Evolutionary conservation across 768 basidiomycete species (phyloP).

Genomic region (Tulasnella sp.): DNA sequence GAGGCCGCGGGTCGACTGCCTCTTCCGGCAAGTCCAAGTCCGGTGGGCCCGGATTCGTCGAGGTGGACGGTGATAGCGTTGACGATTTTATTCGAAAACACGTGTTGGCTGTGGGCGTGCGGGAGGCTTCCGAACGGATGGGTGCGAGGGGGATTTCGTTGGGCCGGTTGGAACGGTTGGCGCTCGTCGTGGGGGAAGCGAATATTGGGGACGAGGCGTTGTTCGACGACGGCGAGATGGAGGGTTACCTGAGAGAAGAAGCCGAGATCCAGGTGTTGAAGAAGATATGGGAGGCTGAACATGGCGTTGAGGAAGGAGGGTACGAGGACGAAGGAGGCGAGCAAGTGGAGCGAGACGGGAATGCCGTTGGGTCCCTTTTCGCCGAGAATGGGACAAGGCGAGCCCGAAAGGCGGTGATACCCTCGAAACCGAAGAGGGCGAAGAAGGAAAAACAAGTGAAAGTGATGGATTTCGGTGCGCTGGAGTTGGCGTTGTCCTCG

Average conservation of each 20-base stretch:
- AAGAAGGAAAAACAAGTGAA: not conserved
- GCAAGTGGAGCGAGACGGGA: not conserved
- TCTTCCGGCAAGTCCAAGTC: not conserved
- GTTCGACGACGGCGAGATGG: slow-evolving; percentile 57
- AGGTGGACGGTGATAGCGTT: not conserved
- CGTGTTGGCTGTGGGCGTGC: not conserved
- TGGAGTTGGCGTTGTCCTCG: not conserved
- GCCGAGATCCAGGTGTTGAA: slow-evolving; percentile 39
- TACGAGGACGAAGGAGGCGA: not conserved
- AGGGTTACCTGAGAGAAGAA: slow-evolving; percentile 42
- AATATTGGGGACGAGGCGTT: slow-evolving; percentile 59
- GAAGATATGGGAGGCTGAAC: slow-evolving; percentile 17
- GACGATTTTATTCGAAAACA: not conserved
- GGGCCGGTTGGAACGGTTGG: slow-evolving; percentile 42
- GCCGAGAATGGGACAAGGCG: not conserved
- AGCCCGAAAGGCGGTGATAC: not conserved
- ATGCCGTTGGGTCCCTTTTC: not conserved
- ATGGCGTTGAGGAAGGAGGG: not conserved
- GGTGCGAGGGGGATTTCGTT: slow-evolving; percentile 12
- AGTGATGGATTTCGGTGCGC: not conserved
- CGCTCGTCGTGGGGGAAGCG: slow-evolving; percentile 18
- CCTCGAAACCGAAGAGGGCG: not conserved
- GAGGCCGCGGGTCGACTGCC: not conserved
- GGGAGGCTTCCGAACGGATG: not conserved
- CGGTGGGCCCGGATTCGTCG: not conserved